A percentile compares a stretch with the other conserved stretches of the same genome.
Conservation (phyloP, 108 stramenopile genomes). For the Cyclotella choctawhatcheeana region DNA sequence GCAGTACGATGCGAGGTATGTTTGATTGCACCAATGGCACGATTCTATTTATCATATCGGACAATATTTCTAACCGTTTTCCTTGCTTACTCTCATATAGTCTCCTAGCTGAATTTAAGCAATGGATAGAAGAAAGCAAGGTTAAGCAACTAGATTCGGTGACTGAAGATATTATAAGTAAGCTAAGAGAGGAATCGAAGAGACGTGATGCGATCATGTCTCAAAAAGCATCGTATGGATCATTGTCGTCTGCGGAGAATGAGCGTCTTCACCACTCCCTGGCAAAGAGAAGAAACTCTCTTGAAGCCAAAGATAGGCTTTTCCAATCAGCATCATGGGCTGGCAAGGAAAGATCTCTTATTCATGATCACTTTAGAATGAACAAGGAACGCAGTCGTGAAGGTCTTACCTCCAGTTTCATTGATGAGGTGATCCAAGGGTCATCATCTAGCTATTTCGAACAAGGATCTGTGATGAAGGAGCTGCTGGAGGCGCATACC, state of each 20-base stretch:
- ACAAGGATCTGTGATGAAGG: conserved; percentile 22
- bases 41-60: not conserved
- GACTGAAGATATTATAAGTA: conserved; percentile 13
- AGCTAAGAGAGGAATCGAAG: not conserved
- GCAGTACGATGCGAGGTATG: conserved; percentile 7
- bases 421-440: conserved; percentile 3
- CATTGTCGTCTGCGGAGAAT: not conserved
- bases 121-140: conserved; percentile 15
- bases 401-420: conserved; percentile 4
- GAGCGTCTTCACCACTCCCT: not conserved
- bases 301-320: not conserved
- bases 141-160: conserved; percentile 10
- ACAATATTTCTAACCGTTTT: not conserved
- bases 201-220: not conserved
- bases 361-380: conserved; percentile 14
- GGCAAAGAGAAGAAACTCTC: conserved; percentile 5
- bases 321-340: conserved; percentile 13
- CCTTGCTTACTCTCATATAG: not conserved
- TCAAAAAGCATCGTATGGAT: conserved; percentile 1
- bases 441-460: conserved; percentile 9
- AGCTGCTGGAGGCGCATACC: conserved; percentile 11
- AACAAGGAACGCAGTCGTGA: not conserved
- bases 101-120: conserved; percentile 17
- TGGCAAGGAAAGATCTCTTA: conserved; percentile 8
- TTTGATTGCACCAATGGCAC: not conserved